phyloP scores from a whole-genome alignment of 495 filamentous ascomycete species.

The Parmelia sp. region DNA sequence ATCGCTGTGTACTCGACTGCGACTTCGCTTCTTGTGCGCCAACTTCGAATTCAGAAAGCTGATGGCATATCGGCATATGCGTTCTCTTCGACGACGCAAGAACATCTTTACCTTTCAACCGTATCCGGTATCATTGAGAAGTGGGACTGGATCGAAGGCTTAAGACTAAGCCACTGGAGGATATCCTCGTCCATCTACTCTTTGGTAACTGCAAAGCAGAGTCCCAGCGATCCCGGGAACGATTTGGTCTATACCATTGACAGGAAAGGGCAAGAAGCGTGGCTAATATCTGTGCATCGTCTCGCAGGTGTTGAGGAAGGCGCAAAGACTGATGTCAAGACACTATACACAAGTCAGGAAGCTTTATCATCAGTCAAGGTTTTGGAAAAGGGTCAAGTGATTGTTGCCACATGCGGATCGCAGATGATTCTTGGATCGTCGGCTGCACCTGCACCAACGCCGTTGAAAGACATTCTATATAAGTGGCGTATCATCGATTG shows the following conservation, averaged over 20 bases:
- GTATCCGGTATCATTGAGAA: slow-evolving; percentile 57
- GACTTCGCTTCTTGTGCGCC: slow-evolving; percentile 70
- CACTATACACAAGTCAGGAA: slow-evolving; percentile 23
- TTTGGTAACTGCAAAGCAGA: slow-evolving; percentile 5
- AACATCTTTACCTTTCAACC: slow-evolving; percentile 64
- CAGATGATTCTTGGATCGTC: slow-evolving; percentile 22
- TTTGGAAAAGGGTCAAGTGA: slow-evolving; percentile 34
- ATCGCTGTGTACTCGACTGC: slow-evolving; percentile 75
- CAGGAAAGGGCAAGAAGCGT: slow-evolving; percentile 12
- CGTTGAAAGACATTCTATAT: slow-evolving; percentile 36
- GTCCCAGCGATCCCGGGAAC: not conserved
- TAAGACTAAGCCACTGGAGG: slow-evolving; percentile 42
- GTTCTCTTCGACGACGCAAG: slow-evolving; percentile 51
- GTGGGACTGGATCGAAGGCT: slow-evolving; percentile 70
- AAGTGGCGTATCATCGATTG: slow-evolving; percentile 49
- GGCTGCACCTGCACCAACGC: not conserved
- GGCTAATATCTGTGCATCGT: slow-evolving; percentile 26
- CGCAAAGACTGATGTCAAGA: slow-evolving; percentile 17
- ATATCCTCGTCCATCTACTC: slow-evolving; percentile 14
- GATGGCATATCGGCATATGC: slow-evolving; percentile 46
- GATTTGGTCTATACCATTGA: slow-evolving; percentile 25
- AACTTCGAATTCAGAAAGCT: slow-evolving; percentile 37
- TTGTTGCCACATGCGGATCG: slow-evolving; percentile 30
- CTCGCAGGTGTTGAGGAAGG: slow-evolving; percentile 14
- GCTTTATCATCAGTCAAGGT: slow-evolving; percentile 31